Percentiles rank a stretch among this genome's conserved stretches.
These are phyloP conservation scores for Claviceps sp. DNA, from an alignment of 2,329 filamentous ascomycete genomes.

Conservation along the genomic window DNA sequence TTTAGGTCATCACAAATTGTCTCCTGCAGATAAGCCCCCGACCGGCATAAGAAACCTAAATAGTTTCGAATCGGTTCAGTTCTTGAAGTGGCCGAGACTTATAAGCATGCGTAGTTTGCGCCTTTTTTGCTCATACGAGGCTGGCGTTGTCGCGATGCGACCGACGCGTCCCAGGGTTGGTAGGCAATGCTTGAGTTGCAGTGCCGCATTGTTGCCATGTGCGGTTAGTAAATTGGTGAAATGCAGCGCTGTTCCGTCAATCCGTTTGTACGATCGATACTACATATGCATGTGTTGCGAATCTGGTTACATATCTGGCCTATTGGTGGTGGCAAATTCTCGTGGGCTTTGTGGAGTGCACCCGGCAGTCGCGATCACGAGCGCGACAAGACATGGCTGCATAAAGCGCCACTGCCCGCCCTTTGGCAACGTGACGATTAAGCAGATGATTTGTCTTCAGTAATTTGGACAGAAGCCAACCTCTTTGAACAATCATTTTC, in stretches of 20 bases:
- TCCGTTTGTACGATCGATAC: background rate
- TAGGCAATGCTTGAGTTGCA: background rate
- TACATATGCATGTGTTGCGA: no score
- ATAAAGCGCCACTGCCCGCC: no score
- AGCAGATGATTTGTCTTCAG: no score
- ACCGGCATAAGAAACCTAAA: background rate
- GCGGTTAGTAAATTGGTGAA: no score
- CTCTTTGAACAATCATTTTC: background rate
- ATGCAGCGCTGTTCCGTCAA: background rate
- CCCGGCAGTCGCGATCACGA: background rate
- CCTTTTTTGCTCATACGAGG: background rate
- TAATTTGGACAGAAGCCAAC: background rate
- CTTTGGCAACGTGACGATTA: no score
- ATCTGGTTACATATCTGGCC: background rate
- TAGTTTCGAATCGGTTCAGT: background rate
- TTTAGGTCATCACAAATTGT: constrained; percentile 21
- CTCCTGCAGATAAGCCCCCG: background rate
- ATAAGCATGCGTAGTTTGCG: background rate
- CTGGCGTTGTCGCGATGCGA: background rate
- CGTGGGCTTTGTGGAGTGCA: background rate
- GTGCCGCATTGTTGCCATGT: background rate
- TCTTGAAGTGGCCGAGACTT: background rate
- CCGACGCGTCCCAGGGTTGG: background rate
- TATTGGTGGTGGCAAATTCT: background rate
- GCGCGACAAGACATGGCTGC: background rate